Evolutionary conservation across 768 basidiomycete species (phyloP), one percentile per base, ranked within the genome.

Genomic region (Suillus americanus): DNA sequence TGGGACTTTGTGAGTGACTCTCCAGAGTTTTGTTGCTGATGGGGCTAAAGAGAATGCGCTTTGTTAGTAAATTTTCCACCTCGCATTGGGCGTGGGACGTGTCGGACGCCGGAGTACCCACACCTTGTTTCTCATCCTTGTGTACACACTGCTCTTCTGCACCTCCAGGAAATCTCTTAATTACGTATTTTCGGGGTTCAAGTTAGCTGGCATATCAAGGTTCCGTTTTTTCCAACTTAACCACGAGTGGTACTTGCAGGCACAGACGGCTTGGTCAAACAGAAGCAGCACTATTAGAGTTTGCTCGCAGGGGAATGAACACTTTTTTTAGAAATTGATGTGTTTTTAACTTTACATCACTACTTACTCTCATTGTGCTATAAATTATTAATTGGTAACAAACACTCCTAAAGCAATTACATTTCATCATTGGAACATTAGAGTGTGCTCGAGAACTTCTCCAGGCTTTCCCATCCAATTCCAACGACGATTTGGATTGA

Each of bases 401-500:
- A 23, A 16, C 5, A 54, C 16, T 37, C 33, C 12, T 35, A 13
- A n/a, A 37, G 35, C 35, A 37, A 25, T 38, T 20, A 20, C 20
- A 54, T 54, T 54, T 20, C 2, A n/a, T 54, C 6, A 35, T 54
- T 54, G 3, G 6, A 35, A 76, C 64, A 50, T 70, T 72, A 78
- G 62, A 60, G 68, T 67, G 25, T 73, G 67, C 71, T 90, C 87
- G 68, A 90, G 77, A 64, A 93, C 79, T 75, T 86, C 81, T 12
- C 92, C 92, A 45, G 80, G 77, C 70, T 83, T 86, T 70, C 92
- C 92, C 94, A 95, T 95, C 94, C 94, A 95, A 16, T 78, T 78
- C 93, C 91, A 95, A 61, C 89, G 83, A 57, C 85, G 81, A 66
- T 83, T 81, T 45, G 86, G 84, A 71, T 85, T 80, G 69, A 94